Conservation (phyloP, 139 green algal species). For the Desmodesmus armatus region DNA sequence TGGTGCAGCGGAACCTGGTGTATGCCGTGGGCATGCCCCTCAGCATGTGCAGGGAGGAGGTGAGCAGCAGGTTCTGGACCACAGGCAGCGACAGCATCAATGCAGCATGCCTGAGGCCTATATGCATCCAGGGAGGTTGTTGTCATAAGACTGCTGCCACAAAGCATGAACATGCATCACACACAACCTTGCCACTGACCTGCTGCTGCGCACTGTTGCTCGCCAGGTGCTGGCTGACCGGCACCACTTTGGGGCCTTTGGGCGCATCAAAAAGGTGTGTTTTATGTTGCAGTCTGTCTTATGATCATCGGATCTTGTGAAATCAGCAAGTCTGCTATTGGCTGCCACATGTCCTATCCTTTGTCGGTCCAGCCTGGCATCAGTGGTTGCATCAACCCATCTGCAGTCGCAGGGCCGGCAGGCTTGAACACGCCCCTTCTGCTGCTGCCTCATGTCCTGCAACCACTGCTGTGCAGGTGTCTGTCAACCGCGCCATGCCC, state of each 20-base stretch:
- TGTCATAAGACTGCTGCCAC: background rate
- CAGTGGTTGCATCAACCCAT: too few species aligned
- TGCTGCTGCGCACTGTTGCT: conserved; percentile 3
- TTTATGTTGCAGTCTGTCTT: too few species aligned
- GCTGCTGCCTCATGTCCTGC: too few species aligned
- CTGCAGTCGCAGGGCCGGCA: too few species aligned
- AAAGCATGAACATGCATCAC: too few species aligned
- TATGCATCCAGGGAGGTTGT: background rate
- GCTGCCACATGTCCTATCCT: too few species aligned
- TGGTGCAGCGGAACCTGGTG: conserved; percentile 94
- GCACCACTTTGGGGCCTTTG: conserved; percentile 56
- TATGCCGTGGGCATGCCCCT: conserved; percentile 90
- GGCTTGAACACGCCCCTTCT: too few species aligned
- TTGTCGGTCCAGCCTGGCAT: too few species aligned
- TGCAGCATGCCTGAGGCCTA: background rate
- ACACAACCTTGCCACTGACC: too few species aligned
- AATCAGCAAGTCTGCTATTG: too few species aligned
- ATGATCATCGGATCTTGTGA: too few species aligned
- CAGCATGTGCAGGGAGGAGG: conserved; percentile 86
- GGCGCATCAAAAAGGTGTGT: conserved; percentile 59
- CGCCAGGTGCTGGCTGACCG: conserved; percentile 59
- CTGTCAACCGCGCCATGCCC: conserved; percentile 70
- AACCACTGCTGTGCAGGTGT: conserved; percentile 80
- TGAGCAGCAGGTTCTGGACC: conserved; percentile 31
- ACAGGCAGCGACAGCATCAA: background rate